phyloP scores from a whole-genome alignment of 371 early-diverging fungal genomes.

The Dinochytrium kinnereticum region DNA sequence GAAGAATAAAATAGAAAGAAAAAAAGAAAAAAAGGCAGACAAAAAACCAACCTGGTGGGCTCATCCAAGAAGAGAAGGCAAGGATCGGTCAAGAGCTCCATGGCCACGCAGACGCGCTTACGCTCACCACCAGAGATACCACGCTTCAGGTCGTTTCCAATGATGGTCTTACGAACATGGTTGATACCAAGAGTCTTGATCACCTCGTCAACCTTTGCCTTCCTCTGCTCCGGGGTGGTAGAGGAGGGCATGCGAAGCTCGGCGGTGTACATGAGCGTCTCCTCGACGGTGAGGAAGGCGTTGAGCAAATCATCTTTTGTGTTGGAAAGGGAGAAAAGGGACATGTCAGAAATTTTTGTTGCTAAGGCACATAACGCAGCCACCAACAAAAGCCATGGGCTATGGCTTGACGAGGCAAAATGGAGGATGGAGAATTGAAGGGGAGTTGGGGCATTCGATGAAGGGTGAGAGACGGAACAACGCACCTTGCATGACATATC shows the following conservation, averaged over 20 bases:
- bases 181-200: conserved; percentile 81
- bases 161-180: conserved; percentile 73
- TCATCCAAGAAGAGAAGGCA: conserved; percentile 90
- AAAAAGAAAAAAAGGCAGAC: background rate
- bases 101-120: conserved; percentile 61
- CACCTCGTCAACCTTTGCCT: conserved; percentile 65
- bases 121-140: conserved; percentile 91
- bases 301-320: conserved; percentile 81
- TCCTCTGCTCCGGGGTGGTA: conserved; percentile 46
- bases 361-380: too few relatives aligned
- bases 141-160: conserved; percentile 91
- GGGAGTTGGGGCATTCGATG: background rate
- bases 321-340: background rate
- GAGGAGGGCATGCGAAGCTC: conserved; percentile 71
- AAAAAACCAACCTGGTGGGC: conserved; percentile 69
- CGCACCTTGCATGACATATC: conserved; percentile 44
- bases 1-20: background rate
- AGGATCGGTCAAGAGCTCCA: conserved; percentile 48
- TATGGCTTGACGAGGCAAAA: conserved; percentile 23
- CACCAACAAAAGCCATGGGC: too few relatives aligned
- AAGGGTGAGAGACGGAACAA: background rate
- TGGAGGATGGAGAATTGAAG: conserved; percentile 44
- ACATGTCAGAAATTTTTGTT: background rate
- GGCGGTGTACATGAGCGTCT: conserved; percentile 74
- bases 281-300: conserved; percentile 38